phyloP scores from a whole-genome alignment of 164 flowering plant genomes.

The Macadamia tetraphylla region DNA sequence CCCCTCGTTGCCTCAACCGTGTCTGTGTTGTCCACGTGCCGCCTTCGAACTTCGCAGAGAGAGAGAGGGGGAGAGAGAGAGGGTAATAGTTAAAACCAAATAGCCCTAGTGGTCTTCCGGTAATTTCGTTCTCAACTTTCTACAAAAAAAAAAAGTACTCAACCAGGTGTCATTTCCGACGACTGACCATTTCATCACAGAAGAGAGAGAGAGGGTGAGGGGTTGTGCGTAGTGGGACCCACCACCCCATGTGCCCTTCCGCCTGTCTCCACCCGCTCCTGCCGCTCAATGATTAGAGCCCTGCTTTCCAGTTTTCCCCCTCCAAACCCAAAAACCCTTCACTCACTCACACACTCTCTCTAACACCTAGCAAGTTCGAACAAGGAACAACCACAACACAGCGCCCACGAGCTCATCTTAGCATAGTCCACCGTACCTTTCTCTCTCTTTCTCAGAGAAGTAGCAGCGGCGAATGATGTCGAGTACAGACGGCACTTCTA shows the following conservation, averaged over 20 bases:
- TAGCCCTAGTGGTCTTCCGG: too few relatives aligned
- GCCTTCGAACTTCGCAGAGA: too few relatives aligned
- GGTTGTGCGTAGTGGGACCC: conserved; percentile 30
- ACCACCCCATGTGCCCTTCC: conserved; percentile 75
- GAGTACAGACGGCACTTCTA: conserved; percentile 28
- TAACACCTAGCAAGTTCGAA: background rate
- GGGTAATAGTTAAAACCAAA: too few relatives aligned
- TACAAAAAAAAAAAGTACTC: too few relatives aligned
- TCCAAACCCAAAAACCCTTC: conserved; percentile 8
- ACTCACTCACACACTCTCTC: conserved; percentile 8
- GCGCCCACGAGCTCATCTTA: conserved; percentile 5
- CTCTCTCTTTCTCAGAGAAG: conserved; percentile 10
- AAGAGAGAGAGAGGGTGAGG: conserved; percentile 12
- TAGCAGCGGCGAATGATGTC: conserved; percentile 23
- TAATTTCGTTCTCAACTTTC: too few relatives aligned
- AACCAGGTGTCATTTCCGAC: background rate
- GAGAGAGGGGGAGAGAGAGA: too few relatives aligned
- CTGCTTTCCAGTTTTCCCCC: conserved; percentile 11
- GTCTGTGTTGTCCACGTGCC: too few relatives aligned
- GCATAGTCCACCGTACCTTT: conserved; percentile 4
- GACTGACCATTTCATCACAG: background rate
- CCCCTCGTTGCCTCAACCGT: too few relatives aligned
- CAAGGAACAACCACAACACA: background rate
- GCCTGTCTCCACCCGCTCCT: conserved; percentile 96
- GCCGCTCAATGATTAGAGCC: conserved; percentile 73